Conservation (phyloP, 2,329 filamentous ascomycete species). For the Phialophora macrospora region DNA sequence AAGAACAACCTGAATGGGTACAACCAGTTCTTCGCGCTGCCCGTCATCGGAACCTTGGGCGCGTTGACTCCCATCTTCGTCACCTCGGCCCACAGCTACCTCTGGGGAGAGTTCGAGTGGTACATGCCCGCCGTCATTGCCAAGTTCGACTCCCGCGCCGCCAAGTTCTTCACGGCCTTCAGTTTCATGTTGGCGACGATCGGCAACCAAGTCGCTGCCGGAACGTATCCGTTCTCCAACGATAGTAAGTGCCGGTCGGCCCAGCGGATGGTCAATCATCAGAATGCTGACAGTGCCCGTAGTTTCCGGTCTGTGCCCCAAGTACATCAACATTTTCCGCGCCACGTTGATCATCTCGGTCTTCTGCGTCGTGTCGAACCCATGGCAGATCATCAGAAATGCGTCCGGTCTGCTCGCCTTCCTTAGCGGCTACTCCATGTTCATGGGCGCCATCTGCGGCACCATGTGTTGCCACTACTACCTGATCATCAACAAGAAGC, state of each 20-base stretch:
- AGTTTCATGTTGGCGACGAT: constrained; percentile 52
- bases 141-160: constrained; percentile 51
- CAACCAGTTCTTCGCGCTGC: constrained; percentile 55
- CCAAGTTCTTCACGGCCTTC: constrained; percentile 50
- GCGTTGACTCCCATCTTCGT: constrained; percentile 56
- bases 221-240: constrained; percentile 39
- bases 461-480: constrained; percentile 52
- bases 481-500: constrained; percentile 46
- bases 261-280: neutral
- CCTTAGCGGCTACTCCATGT: constrained; percentile 41
- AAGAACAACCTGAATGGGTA: constrained; percentile 50
- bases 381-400: constrained; percentile 43
- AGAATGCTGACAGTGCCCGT: neutral
- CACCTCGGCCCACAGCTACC: constrained; percentile 52
- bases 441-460: constrained; percentile 51
- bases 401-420: constrained; percentile 38
- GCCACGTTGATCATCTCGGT: constrained; percentile 62
- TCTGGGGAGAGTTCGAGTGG: constrained; percentile 56
- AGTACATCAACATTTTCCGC: constrained; percentile 81
- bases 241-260: constrained; percentile 5
- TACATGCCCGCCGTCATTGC: constrained; percentile 56
- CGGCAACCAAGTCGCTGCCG: constrained; percentile 51
- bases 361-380: constrained; percentile 46
- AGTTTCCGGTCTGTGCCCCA: constrained; percentile 77
- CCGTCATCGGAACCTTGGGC: constrained; percentile 56